A percentile compares a stretch with the other conserved stretches of the same genome.
Evolutionary conservation across 495 filamentous ascomycete genomes (phyloP).

Genomic region (Staphylotrichum longicolle): DNA sequence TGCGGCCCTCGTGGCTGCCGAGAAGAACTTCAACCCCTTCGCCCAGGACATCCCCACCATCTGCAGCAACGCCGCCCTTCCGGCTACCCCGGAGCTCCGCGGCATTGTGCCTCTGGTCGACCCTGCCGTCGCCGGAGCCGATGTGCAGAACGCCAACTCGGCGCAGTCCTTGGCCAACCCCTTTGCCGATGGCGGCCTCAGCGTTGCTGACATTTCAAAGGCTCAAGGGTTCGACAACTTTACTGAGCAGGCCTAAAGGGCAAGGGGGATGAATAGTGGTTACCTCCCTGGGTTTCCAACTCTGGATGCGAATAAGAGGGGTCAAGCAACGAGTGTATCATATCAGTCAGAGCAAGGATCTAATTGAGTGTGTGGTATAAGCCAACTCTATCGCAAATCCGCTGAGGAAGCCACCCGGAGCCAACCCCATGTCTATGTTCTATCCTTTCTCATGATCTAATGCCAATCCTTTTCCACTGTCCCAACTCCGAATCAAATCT

Average conservation of each 20-base stretch:
- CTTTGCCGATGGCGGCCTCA: conserved; percentile 50
- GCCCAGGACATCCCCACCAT: conserved; percentile 54
- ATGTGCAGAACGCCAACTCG: conserved; percentile 54
- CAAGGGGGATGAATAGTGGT: neutral
- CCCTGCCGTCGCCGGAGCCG: conserved; percentile 53
- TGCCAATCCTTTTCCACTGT: too few relatives aligned
- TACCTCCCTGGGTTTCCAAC: neutral
- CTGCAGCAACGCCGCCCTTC: conserved; percentile 55
- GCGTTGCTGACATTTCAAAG: conserved; percentile 53
- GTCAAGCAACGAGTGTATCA: too few relatives aligned
- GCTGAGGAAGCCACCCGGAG: too few relatives aligned
- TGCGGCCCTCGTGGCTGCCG: conserved; percentile 60
- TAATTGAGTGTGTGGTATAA: too few relatives aligned
- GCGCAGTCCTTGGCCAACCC: conserved; percentile 44
- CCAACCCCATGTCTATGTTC: too few relatives aligned
- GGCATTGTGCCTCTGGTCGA: conserved; percentile 62
- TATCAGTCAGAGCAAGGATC: too few relatives aligned
- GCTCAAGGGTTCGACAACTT: conserved; percentile 56
- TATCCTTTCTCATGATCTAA: too few relatives aligned
- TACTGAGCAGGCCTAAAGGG: conserved; percentile 38
- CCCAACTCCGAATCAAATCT: neutral
- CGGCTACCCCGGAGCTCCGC: conserved; percentile 51
- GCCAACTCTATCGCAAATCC: too few relatives aligned
- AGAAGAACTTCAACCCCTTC: conserved; percentile 66
- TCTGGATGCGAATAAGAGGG: neutral